Evolutionary conservation across 2,329 filamentous ascomycete species (phyloP).

Genomic region (Ophiosphaerella narmari): DNA sequence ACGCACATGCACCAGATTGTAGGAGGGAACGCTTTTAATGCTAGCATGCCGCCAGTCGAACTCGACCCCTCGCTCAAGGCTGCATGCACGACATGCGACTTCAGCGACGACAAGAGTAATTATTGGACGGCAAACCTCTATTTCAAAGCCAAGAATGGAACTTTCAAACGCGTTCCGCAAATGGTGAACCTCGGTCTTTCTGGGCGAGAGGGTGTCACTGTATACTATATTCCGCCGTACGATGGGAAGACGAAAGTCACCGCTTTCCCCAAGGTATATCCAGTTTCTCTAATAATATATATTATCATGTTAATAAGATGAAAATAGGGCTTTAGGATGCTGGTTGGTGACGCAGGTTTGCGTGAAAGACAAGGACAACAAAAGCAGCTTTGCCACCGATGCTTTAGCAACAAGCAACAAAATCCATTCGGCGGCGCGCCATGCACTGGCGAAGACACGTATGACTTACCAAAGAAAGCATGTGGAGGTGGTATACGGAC

Average conservation of each 20-base stretch:
- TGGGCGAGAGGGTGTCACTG: conserved; percentile 32
- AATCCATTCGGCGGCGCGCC: conserved; percentile 44
- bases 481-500: conserved; percentile 51
- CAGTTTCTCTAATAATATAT: too few relatives aligned
- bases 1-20: conserved; percentile 34
- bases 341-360: conserved; percentile 28
- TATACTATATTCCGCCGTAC: conserved; percentile 39
- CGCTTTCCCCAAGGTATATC: conserved; percentile 21
- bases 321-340: conserved; percentile 30
- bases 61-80: conserved; percentile 23
- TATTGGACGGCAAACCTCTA: conserved; percentile 37
- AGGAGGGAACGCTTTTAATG: conserved; percentile 37
- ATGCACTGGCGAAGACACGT: conserved; percentile 39
- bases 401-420: conserved; percentile 51
- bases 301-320: neutral
- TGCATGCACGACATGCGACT: conserved; percentile 32
- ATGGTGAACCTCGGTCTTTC: conserved; percentile 32
- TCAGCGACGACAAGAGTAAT: conserved; percentile 24
- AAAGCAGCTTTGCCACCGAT: conserved; percentile 51
- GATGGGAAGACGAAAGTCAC: conserved; percentile 44
- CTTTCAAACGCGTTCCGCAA: conserved; percentile 35
- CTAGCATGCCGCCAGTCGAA: conserved; percentile 20
- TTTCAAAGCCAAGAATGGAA: conserved; percentile 32
- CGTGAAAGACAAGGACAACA: conserved; percentile 23
- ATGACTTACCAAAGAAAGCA: conserved; percentile 25